Base-by-base conservation (phyloP, 441 rosid genomes). In the Euphorbia celastroides region DNA sequence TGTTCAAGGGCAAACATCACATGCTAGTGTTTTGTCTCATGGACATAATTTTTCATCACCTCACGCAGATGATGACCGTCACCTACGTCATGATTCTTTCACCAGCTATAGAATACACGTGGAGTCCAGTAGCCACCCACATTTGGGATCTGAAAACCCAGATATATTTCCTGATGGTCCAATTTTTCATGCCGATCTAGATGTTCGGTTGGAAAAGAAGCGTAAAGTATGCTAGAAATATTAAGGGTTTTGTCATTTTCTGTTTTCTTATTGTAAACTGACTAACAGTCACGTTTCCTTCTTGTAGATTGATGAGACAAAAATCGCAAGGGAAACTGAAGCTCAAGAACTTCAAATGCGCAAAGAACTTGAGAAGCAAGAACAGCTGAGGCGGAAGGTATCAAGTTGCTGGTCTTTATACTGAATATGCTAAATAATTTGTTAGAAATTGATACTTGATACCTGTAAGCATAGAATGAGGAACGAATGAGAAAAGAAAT, bases 401-500 rank as follows among this genome's bases (percentile, higher is more conserved):
- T 55, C 60, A 16, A 67, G 46, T 66, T 56, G 42, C 58, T 32
- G 25, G 23, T 8, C 17, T 22, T 31, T 28, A 32, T 1, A 31
- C 6, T 52, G 46, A 28, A 41, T 10, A 66, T 57, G 28, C 20
- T 71, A 8, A 20, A 0, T 31, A n/a, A n/a, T 3, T 50, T 58
- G 32, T 38, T 38, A 36, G 42, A 69, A 65, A 34, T 65, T 79
- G 51, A 74, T 74, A 58, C 68, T 67, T 71, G 56, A 69, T 36
- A 42, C 27, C 62, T 76, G 60, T 71, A 25, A 58, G 76, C 62
- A 41, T 71, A 92, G 99, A 85, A 73, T n/a, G 97, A 93, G 65
- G 96, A 93, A 76, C 98, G 85, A 77, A 72, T 87, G n/a, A 88
- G 79, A 75, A 93, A 89, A 82, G 98, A 90, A 74, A 85, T 87